Evolutionary conservation across 2,329 filamentous ascomycete genomes (phyloP), one percentile per base, ranked within the genome.

Genomic region (Coniochaeta sp.): DNA sequence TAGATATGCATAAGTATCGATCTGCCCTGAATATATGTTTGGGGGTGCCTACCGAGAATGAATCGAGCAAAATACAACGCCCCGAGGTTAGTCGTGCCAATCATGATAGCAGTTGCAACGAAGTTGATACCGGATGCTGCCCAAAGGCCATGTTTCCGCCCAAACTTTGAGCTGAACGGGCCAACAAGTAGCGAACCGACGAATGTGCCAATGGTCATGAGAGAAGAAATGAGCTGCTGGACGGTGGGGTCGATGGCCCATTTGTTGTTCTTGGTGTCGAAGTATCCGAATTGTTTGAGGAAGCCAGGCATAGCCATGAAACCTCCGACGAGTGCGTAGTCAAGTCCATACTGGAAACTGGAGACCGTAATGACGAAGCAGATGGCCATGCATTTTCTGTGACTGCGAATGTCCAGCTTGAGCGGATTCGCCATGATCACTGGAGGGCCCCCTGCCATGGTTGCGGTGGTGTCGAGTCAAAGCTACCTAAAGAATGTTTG

Each of bases 271-370:
- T 48, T 32, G 1, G 55, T 50, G 42, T 66, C 57, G 38, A 61
- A 63, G 52, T 67, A 67, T 16, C 66, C 65, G 48, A 66, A 68
- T n/a, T 65, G 61, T 42, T 56, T 53, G 42, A 67, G 55, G 53
- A 68, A 68, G 8, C 65, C 65, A 4, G 64, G 65, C 65, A 67
- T 67, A 26, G 65, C 64, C 55, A 64, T 57, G 49, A 67, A 64
- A 16, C 66, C 66, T n/a, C 64, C 63, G 13, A 67, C 59, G 14
- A 67, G 58, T 8, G 61, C 63, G 12, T 67, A 65, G 49, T 68
- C 66, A 30, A 67, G 58, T 14, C 64, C 62, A 61, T 67, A 67
- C 55, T 67, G 64, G 52, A 67, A 67, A 16, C 60, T 65, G 6
- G 65, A 63, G 20, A 67, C 48, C 2, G 63, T 65, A 49, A 65